These are phyloP conservation scores for Ustilago tritici DNA, from an alignment of 1,284 basidiomycete genomes.

Conservation along the genomic window DNA sequence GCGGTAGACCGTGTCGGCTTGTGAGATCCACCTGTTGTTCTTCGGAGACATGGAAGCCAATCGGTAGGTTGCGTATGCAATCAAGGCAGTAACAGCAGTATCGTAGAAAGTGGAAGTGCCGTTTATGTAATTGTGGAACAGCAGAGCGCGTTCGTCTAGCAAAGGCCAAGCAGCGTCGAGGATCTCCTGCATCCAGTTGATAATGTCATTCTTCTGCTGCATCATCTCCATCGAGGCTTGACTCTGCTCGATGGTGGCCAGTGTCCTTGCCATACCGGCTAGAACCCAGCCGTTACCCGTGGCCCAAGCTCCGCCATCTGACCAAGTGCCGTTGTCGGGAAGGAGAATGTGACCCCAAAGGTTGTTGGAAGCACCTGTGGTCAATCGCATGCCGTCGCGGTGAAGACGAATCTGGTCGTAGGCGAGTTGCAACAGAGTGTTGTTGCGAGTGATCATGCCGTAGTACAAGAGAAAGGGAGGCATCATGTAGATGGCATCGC, in stretches of 20 bases:
- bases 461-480: slow-evolving; percentile 93
- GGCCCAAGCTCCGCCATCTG: slow-evolving; percentile 73
- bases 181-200: slow-evolving; percentile 79
- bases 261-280: slow-evolving; percentile 84
- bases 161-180: slow-evolving; percentile 78
- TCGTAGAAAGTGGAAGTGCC: slow-evolving; percentile 55
- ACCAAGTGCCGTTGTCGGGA: slow-evolving; percentile 42
- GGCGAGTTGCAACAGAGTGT: slow-evolving; percentile 77
- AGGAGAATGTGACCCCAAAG: slow-evolving; percentile 62
- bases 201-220: slow-evolving; percentile 76
- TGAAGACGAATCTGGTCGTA: slow-evolving; percentile 85
- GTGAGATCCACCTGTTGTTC: slow-evolving; percentile 31
- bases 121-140: slow-evolving; percentile 66
- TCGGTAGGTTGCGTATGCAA: slow-evolving; percentile 62
- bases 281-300: slow-evolving; percentile 89
- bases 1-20: slow-evolving; percentile 57
- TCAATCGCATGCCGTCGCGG: slow-evolving; percentile 74
- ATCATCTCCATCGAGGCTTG: slow-evolving; percentile 73
- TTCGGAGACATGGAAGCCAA: slow-evolving; percentile 56
- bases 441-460: slow-evolving; percentile 79
- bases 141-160: slow-evolving; percentile 69
- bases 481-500: slow-evolving; percentile 79
- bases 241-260: slow-evolving; percentile 79
- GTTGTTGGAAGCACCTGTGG: slow-evolving; percentile 72
- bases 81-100: slow-evolving; percentile 58